Evolutionary conservation across 2,329 filamentous ascomycete species (phyloP), one percentile per base, ranked within the genome.

Genomic region (Pseudohalonectria lignicola): DNA sequence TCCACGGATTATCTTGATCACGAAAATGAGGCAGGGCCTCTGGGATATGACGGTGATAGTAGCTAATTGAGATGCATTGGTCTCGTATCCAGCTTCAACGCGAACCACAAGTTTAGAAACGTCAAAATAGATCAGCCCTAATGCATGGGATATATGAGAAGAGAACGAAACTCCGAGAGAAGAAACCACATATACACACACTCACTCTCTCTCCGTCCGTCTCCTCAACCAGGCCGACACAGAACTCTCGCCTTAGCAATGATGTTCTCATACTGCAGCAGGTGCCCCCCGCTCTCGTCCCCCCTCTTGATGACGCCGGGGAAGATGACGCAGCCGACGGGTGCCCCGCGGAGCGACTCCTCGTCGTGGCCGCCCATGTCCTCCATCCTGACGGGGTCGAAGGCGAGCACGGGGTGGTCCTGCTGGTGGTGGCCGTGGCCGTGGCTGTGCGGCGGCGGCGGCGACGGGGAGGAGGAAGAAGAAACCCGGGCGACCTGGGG

Each of bases 171-270:
- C n/a, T n/a, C n/a, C n/a, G n/a, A n/a, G n/a, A n/a, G n/a, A n/a
- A n/a, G n/a, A n/a, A n/a, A n/a, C n/a, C n/a, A n/a, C n/a, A n/a
- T n/a, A n/a, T n/a, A n/a, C n/a, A n/a, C n/a, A n/a, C n/a, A n/a
- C n/a, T n/a, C n/a, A n/a, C n/a, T n/a, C n/a, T n/a, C n/a, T n/a
- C n/a, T n/a, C n/a, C n/a, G n/a, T n/a, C n/a, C n/a, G n/a, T n/a
- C n/a, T n/a, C n/a, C n/a, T n/a, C n/a, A n/a, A n/a, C 25, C 38
- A 34, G 66, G 61, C 36, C 60, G 60, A 50, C 77, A 81, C 34
- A 82, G 56, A 5, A 83, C 78, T 47, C 70, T 71, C n/a, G 76
- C 74, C 56, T 80, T 82, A 41, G 70, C 62, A 45, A 83, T 72
- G 33, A 82, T 66, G 50, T 82, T 82, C 31, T 66, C 64, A 43